phyloP scores from a whole-genome alignment of 192 early-diverging fungal species.

The Coemansia guatemalensis region DNA sequence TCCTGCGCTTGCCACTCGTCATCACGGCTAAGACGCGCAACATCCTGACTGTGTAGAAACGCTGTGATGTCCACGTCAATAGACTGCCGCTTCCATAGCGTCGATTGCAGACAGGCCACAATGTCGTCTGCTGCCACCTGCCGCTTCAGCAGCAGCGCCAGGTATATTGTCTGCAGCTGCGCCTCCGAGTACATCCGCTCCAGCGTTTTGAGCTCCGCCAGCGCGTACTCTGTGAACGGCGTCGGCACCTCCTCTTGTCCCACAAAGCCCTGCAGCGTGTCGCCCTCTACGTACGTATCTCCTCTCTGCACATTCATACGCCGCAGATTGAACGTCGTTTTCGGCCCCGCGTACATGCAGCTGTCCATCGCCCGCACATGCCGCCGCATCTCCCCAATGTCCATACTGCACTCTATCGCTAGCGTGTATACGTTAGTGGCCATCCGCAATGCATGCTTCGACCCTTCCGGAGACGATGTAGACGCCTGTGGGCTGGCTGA shows the following conservation, averaged over 20 bases:
- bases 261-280: constrained; percentile 41
- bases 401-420: constrained; percentile 55
- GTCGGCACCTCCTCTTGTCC: constrained; percentile 40
- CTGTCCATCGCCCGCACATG: constrained; percentile 27
- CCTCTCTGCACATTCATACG: constrained; percentile 19
- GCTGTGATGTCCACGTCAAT: constrained; percentile 53
- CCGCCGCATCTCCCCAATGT: constrained; percentile 46
- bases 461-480: constrained; percentile 36
- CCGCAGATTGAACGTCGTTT: constrained; percentile 39
- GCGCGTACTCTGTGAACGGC: constrained; percentile 47
- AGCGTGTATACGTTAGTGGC: constrained; percentile 43
- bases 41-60: constrained; percentile 55
- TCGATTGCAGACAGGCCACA: constrained; percentile 32
- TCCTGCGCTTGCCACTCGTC: constrained; percentile 39
- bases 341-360: constrained; percentile 1
- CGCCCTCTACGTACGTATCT: constrained; percentile 35
- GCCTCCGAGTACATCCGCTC: constrained; percentile 54
- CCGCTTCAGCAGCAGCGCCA: constrained; percentile 48
- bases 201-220: constrained; percentile 39
- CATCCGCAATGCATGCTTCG: constrained; percentile 21
- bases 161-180: constrained; percentile 48
- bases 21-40: constrained; percentile 35
- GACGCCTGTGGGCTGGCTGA: constrained; percentile 35
- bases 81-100: constrained; percentile 40
- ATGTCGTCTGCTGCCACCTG: constrained; percentile 41